These are phyloP conservation scores for Nicotiana tabacum DNA, from an alignment of 257 asterid species.

Conservation along the genomic window DNA sequence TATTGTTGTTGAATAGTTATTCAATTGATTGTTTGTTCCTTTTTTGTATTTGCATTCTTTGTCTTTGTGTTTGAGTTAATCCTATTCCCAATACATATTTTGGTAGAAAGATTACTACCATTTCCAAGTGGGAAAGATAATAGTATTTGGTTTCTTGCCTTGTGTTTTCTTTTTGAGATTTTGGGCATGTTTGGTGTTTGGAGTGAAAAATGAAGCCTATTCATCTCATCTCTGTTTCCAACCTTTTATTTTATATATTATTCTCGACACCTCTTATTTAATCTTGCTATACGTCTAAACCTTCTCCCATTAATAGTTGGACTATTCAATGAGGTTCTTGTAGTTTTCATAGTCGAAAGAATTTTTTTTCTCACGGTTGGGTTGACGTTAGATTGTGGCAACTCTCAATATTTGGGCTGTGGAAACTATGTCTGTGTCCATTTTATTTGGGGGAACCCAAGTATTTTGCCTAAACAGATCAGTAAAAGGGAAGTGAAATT, in stretches of 20 bases:
- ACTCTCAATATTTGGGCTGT: too few relatives aligned
- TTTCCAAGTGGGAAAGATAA: not conserved
- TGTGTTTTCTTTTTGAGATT: not conserved
- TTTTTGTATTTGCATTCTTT: not conserved
- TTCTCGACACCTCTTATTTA: too few relatives aligned
- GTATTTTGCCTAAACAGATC: too few relatives aligned
- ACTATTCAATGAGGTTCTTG: too few relatives aligned
- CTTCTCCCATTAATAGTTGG: too few relatives aligned
- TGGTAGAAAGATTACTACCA: not conserved
- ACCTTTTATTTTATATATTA: not conserved
- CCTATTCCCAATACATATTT: not conserved
- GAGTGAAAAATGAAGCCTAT: not conserved
- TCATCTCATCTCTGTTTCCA: not conserved
- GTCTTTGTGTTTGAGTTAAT: not conserved
- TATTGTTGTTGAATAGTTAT: slow-evolving; percentile 49
- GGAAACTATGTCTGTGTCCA: too few relatives aligned
- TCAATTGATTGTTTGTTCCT: slow-evolving; percentile 6
- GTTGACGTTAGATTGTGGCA: too few relatives aligned
- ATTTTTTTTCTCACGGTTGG: too few relatives aligned
- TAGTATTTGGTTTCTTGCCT: not conserved
- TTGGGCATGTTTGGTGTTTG: not conserved
- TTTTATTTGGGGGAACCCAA: too few relatives aligned
- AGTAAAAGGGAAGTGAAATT: too few relatives aligned
- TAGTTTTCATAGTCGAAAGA: too few relatives aligned
- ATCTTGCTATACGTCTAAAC: too few relatives aligned